Evolutionary conservation across 2,329 filamentous ascomycete species (phyloP), one percentile per base, ranked within the genome.

Genomic region (Fonsecaea multimorphosa): DNA sequence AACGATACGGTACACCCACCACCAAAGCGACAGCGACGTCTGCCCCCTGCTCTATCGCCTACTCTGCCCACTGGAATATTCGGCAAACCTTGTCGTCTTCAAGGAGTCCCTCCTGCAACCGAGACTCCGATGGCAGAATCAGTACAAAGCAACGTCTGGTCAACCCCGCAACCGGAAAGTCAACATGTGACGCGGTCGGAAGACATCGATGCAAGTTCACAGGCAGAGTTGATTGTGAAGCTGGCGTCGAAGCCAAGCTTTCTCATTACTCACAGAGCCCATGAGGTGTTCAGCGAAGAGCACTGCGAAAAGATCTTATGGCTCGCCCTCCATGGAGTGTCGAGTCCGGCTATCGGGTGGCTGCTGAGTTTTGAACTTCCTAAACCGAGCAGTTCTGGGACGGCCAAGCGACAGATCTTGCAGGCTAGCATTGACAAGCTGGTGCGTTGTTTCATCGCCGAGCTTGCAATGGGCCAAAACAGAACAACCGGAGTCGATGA

Each of bases 291-390:
- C 9, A 38, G n/a, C 9, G 53, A 51, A 19, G 29, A 64, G 14
- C 56, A 61, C 12, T 38, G 61, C 34, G 54, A 61, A 32, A 61
- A 51, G 27, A 55, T 65, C 14, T 56, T 68, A 19, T 68, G 59
- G 54, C 58, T 68, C 9, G 66, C 66, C 12, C 49, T 65, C 6
- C 66, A 63, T 24, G 55, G 58, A 31, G 29, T 65, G 7, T 59
- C 58, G n/a, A 32, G 29, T 31, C 14, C 16, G 14, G 38, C 49
- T 11, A 65, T 68, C 36, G 62, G 49, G 29, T 54, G 53, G 16
- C 46, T 55, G 27, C 9, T 62, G 22, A n/a, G 52, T 11, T 2
- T 19, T 31, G 32, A 60, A 19, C 29, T 60, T 27, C 32, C 58
- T 11, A 34, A 31, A n/a, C 38, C 38, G n/a, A 34, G 11, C 24